Evolutionary conservation across 1,284 basidiomycete genomes (phyloP).

Genomic region (Ganoderma boninense): DNA sequence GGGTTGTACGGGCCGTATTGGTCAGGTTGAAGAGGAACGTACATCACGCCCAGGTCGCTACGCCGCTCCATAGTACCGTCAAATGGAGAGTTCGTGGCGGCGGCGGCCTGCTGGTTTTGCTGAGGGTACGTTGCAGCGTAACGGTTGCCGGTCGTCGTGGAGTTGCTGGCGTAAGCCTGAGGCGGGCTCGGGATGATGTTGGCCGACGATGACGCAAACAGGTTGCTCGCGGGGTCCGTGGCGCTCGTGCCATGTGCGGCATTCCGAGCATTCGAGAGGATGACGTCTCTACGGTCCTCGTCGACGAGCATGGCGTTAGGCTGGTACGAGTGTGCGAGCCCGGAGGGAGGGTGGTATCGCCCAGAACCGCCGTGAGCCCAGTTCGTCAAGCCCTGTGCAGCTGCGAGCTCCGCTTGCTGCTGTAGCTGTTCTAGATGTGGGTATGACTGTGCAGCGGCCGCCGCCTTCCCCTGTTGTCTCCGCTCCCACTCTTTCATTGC

Average conservation of each 20-base stretch:
- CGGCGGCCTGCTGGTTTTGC: conserved; percentile 39
- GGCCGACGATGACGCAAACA: conserved; percentile 52
- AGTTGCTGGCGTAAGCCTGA: conserved; percentile 66
- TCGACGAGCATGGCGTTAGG: conserved; percentile 64
- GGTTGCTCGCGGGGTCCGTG: conserved; percentile 49
- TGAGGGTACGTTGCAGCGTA: conserved; percentile 62
- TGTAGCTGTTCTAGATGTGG: conserved; percentile 90
- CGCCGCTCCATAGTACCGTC: conserved; percentile 64
- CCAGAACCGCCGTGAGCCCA: conserved; percentile 52
- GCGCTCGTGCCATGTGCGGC: conserved; percentile 53
- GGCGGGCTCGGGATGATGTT: conserved; percentile 76
- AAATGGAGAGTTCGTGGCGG: conserved; percentile 53
- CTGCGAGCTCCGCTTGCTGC: conserved; percentile 89
- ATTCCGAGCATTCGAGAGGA: conserved; percentile 77
- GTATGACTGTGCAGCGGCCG: conserved; percentile 71
- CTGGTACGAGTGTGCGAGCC: conserved; percentile 74
- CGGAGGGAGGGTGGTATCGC: conserved; percentile 71
- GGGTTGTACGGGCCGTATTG: conserved; percentile 67
- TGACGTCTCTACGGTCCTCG: conserved; percentile 71
- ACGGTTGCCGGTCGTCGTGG: conserved; percentile 62
- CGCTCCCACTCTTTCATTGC: conserved; percentile 92
- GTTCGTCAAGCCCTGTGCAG: conserved; percentile 61
- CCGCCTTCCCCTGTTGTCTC: conserved; percentile 73
- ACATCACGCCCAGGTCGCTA: conserved; percentile 72
- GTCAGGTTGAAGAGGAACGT: conserved; percentile 82